A percentile compares a stretch with the other conserved stretches of the same genome.
Evolutionary conservation across 768 basidiomycete species (phyloP).

Genomic region (Tricholoma saponaceum): DNA sequence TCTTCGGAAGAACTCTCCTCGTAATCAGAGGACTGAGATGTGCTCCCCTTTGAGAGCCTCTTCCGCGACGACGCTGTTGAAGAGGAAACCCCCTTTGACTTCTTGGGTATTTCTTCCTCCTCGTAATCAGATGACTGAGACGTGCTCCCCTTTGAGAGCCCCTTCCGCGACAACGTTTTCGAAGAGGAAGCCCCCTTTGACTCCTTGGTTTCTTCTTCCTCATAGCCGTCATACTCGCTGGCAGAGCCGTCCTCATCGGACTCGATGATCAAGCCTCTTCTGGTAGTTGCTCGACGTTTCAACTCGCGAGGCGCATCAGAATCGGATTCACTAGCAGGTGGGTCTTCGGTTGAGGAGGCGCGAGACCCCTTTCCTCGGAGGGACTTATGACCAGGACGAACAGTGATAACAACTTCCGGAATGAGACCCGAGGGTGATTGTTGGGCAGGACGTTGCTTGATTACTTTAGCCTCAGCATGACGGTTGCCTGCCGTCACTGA

Average conservation of each 20-base stretch:
- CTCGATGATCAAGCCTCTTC: constrained; percentile 43
- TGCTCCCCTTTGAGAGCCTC: constrained; percentile 12
- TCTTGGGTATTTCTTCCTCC: constrained; percentile 23
- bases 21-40: constrained; percentile 38
- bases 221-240: constrained; percentile 53
- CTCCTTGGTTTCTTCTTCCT: constrained; percentile 24
- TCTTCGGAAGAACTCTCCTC: constrained; percentile 35
- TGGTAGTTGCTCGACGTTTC: constrained; percentile 34
- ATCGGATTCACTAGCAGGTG: constrained; percentile 34
- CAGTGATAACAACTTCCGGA: constrained; percentile 55
- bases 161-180: constrained; percentile 19
- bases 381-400: constrained; percentile 16
- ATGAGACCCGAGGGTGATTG: constrained; percentile 34
- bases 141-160: constrained; percentile 11
- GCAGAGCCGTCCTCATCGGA: constrained; percentile 48
- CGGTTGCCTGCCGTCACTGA: constrained; percentile 14
- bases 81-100: constrained; percentile 16
- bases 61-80: constrained; percentile 19
- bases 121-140: constrained; percentile 40
- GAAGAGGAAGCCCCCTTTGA: constrained; percentile 14
- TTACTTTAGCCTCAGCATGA: constrained; percentile 5
- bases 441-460: constrained; percentile 14
- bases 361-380: constrained; percentile 18
- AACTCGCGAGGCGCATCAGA: constrained; percentile 34
- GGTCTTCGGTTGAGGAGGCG: constrained; percentile 29